A percentile compares a stretch with the other conserved stretches of the same genome.
These are phyloP conservation scores for Trichophyton equinum DNA, from an alignment of 2,329 filamentous ascomycete genomes.

Conservation along the genomic window DNA sequence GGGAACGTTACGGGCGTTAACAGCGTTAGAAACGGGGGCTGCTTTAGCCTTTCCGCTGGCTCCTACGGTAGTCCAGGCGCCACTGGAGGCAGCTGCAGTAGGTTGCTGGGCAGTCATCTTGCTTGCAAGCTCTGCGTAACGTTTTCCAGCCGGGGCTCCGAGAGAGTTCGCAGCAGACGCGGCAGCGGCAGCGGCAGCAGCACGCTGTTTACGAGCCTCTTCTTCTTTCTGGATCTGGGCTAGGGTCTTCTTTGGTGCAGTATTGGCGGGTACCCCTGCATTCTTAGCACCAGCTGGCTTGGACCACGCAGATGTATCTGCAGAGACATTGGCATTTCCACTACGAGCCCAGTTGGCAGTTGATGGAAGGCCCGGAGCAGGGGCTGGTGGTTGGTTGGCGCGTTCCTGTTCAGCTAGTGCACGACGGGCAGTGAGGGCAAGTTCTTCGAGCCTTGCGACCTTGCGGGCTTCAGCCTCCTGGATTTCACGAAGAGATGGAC, in stretches of 20 bases:
- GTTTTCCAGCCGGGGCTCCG: conserved; percentile 51
- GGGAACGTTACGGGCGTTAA: conserved; percentile 45
- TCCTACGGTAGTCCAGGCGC: conserved; percentile 89
- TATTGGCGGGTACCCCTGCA: conserved; percentile 25
- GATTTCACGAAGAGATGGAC: conserved; percentile 88
- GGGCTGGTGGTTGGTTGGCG: conserved; percentile 49
- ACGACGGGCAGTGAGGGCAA: conserved; percentile 63
- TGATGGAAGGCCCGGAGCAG: conserved; percentile 70
- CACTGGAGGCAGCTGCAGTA: conserved; percentile 31
- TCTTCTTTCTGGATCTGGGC: conserved; percentile 96
- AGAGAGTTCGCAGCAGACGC: conserved; percentile 34
- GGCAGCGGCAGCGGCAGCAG: conserved; percentile 40
- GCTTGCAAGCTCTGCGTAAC: conserved; percentile 86
- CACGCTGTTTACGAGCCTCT: conserved; percentile 73
- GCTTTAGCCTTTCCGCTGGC: conserved; percentile 81
- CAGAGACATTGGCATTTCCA: conserved; percentile 55
- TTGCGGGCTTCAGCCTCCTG: conserved; percentile 91
- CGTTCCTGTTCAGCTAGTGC: conserved; percentile 70
- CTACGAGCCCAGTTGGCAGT: conserved; percentile 77
- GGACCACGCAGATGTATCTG: conserved; percentile 36
- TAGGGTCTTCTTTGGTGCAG: conserved; percentile 66
- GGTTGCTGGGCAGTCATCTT: conserved; percentile 46
- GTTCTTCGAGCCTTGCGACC: conserved; percentile 76
- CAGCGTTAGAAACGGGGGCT: conserved; percentile 27
- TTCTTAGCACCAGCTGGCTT: conserved; percentile 37